Base-by-base conservation (phyloP, 345 rosid species). In the Reutealis trisperma region DNA sequence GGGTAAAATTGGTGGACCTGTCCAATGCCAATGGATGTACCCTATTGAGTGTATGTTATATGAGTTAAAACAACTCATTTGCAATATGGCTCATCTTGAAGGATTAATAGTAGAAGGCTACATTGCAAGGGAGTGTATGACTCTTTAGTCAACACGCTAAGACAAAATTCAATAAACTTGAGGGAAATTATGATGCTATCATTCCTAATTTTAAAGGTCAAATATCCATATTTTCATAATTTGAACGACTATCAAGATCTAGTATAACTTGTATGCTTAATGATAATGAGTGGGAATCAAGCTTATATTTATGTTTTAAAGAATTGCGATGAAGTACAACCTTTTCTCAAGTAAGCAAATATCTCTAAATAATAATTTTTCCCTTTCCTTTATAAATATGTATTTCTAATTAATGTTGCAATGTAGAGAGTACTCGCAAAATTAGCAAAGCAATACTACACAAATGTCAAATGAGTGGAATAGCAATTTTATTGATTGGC, bases 81-180 rank as follows among this genome's bases (percentile, higher is more conserved):
- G 15, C n/a, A 75, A 65, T 2, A 14, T 2, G 30, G 19, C 66
- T 6, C 30, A 34, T 41, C 73, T 18, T 11, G 57, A 67, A 25
- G 67, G 58, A 14, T 76, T 58, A 32, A 76, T 76, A 1, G 30
- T 15, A 12, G 67, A 67, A 27, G 58, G 67, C 8, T 55, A 76
- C 37, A 55, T 76, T 67, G 58, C 79, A 37, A 16, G 25, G 6
- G 59, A 68, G 19, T 76, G 42, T n/a, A 55, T 68, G 57, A 76
- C 67, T n/a, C 30, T 41, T 55, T 76, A 59, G 11, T 76, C 21
- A 14, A 76, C 44, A 21, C n/a, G n/a, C 41, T 15, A 6, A 58
- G 10, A 67, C 22, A 6, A 67, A 41, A 49, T 76, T 55, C 16
- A 76, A 55, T 66, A 15, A 6, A 1, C 5, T 34, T 16, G 49